Evolutionary conservation across 2,329 filamentous ascomycete species (phyloP), one percentile per base, ranked within the genome.

Genomic region (Fusarium solani-melongenae): DNA sequence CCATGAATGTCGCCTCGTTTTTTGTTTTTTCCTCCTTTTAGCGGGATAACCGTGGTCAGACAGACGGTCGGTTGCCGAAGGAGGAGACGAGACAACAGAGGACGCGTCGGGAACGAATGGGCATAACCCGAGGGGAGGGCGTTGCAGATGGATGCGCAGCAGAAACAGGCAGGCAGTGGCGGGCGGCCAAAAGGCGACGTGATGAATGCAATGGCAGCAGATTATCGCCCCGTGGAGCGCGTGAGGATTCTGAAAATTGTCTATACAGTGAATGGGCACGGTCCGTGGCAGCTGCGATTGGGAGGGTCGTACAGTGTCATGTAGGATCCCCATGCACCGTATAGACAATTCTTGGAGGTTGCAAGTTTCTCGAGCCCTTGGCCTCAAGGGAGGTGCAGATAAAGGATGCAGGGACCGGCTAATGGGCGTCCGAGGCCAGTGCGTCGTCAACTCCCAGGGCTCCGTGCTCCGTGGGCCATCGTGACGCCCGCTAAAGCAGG

Each of bases 311-410:
- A 78, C 76, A 67, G 76, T 78, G 57, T 14, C 44, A 67, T 62
- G 36, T 63, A 68, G 51, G 60, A 62, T 67, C 67, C 27, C 51
- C 69, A 76, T 71, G 74, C 76, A 78, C 76, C 71, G 76, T 78
- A 78, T 78, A 78, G 76, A 72, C 75, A 77, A 71, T 70, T 78
- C 64, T 76, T 75, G 70, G 73, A 74, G 76, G 74, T 78, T 77
- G 73, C 62, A 58, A 66, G 41, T 72, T 66, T 69, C 62, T 66
- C 27, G 67, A 58, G 55, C 46, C 69, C 62, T 61, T 53, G 46
- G 68, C 69, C 68, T 63, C 64, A 68, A 67, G 69, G 39, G 67
- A 77, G 51, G 71, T 75, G 73, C 66, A 72, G 72, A 75, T 76
- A 77, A 73, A 77, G 71, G 76, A 74, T 74, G 75, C 74, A 78